phyloP scores from a whole-genome alignment of 805 yeast species.

The Allodekkera sacchari region DNA sequence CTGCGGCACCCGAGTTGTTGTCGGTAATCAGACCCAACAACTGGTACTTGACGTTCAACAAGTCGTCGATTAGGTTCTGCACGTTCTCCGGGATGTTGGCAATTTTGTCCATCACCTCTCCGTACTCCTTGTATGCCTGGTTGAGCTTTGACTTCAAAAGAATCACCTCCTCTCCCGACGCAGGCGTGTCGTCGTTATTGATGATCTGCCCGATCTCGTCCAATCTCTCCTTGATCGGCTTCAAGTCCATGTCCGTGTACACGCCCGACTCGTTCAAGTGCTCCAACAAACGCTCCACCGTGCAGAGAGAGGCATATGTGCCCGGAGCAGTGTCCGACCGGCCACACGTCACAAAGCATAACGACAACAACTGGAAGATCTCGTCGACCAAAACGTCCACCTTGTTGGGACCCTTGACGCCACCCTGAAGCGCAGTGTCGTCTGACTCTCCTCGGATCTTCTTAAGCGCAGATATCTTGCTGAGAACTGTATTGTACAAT shows the following conservation, averaged over 20 bases:
- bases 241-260: constrained; percentile 75
- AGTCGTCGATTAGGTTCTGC: constrained; percentile 44
- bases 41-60: constrained; percentile 57
- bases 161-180: constrained; percentile 22
- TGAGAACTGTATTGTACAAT: constrained; percentile 51
- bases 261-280: constrained; percentile 77
- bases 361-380: constrained; percentile 77
- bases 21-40: constrained; percentile 46
- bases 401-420: constrained; percentile 28
- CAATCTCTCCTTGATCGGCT: constrained; percentile 68
- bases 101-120: constrained; percentile 47
- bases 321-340: constrained; percentile 87
- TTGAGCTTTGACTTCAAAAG: constrained; percentile 59
- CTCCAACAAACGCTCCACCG: constrained; percentile 75
- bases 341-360: constrained; percentile 90
- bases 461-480: constrained; percentile 44
- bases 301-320: constrained; percentile 79
- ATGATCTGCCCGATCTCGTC: constrained; percentile 63
- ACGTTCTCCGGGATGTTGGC: constrained; percentile 45
- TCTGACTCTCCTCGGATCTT: constrained; percentile 31
- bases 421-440: constrained; percentile 2
- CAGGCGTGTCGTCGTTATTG: constrained; percentile 15
- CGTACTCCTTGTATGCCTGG: constrained; percentile 51
- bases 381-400: constrained; percentile 80
- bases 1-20: constrained; percentile 15